Base-by-base conservation (phyloP, 2,329 filamentous ascomycete species). In the Trichoderma lentiforme region DNA sequence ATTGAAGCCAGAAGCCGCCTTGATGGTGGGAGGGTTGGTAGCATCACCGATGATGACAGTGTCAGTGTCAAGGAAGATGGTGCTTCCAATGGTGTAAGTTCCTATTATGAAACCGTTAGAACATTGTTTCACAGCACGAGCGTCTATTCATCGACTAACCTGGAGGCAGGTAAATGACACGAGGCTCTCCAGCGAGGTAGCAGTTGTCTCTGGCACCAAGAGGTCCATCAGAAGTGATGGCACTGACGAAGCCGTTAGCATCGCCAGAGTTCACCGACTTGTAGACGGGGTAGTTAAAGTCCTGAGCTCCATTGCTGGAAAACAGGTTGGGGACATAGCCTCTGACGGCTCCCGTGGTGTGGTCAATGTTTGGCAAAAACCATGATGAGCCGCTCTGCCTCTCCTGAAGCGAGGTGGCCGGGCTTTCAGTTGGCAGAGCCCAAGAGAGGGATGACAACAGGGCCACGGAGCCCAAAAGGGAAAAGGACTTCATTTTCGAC, bases 21-120 rank as follows among this genome's bases (percentile, higher is more conserved):
- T 92, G 79, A 97, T 85, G 0, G 89, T 90, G 0, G 94, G 93
- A 11, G 90, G 82, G 74, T 87, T 85, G 76, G 87, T 78, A 58
- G 91, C 90, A 82, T 97, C 93, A 71, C 94, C 94, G 34, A 97
- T 86, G 72, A 97, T 88, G 80, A 96, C 93, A 4, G 93, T 95
- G 83, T 96, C 74, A 11, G 74, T 75, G 65, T 71, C 47, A 60
- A 74, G 68, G 51, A 51, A 72, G 3, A 74, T 68, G 15, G 74
- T 73, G 21, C 63, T 72, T 4, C 70, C 72, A 18, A 75, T 28
- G 18, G 73, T 74, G 30, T 74, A 75, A 21, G 72, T 74, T 32
- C 73, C 74, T 75, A 21, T n/a, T 18, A 11, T 43, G 11, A 34
- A 18, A 2, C 18, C 14, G 12, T 75, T 30, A 68, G 30, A 14